phyloP scores from a whole-genome alignment of 305 asterid species.

The Solanum hybrid region DNA sequence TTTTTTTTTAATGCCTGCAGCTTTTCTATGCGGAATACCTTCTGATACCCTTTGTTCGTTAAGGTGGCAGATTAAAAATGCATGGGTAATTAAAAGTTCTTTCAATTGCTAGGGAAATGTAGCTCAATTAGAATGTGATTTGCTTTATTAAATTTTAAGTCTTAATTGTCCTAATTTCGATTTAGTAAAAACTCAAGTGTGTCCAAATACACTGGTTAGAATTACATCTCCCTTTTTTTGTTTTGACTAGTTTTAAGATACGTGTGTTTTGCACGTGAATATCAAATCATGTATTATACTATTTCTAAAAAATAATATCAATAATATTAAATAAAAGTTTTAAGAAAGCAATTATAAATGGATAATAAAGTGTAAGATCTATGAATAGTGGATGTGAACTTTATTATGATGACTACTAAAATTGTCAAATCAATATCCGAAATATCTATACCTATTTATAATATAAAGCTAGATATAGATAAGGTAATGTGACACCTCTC shows the following conservation, averaged over 20 bases:
- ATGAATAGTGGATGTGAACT: no score
- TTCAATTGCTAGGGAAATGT: neutral
- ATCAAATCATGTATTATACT: neutral
- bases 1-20: neutral
- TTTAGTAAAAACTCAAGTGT: neutral
- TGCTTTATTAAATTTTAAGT: neutral
- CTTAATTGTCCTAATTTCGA: neutral
- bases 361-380: no score
- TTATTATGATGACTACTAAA: no score
- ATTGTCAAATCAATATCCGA: no score
- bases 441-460: no score
- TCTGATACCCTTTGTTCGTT: constrained; percentile 11
- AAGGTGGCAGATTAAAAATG: neutral
- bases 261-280: neutral
- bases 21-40: constrained; percentile 11
- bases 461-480: no score
- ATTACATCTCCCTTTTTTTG: neutral
- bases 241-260: neutral
- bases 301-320: no score
- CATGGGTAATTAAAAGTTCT: neutral
- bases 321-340: no score
- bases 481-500: no score
- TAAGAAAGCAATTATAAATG: no score
- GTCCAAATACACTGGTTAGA: neutral
- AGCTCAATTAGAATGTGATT: neutral